Percentiles rank a stretch among this genome's conserved stretches.
Conservation (phyloP, 129 eudicot species). For the Erigeron canadensis region DNA sequence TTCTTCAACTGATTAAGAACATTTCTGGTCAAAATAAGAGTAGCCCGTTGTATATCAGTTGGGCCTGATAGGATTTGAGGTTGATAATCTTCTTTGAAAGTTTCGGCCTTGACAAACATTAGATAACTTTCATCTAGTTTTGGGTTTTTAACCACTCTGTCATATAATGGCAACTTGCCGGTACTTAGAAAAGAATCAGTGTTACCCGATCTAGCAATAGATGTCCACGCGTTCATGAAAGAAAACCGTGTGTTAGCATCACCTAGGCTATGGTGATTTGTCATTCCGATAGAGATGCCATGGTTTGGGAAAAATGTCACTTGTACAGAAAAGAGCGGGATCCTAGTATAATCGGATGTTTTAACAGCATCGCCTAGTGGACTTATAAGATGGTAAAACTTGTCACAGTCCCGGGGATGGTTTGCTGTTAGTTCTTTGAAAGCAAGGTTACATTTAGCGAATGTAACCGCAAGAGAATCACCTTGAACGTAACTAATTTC, state of each 20-base stretch:
- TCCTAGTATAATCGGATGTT: background rate
- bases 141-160: conserved; percentile 32
- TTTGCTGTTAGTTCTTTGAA: conserved; percentile 29
- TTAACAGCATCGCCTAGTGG: conserved; percentile 11
- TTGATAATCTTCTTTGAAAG: background rate
- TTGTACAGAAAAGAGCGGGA: conserved; percentile 38
- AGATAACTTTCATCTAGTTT: conserved; percentile 4
- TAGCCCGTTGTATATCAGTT: conserved; percentile 35
- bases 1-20: background rate
- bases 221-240: conserved; percentile 21
- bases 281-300: conserved; percentile 26
- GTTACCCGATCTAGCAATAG: conserved; percentile 22
- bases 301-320: conserved; percentile 38
- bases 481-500: conserved; percentile 22
- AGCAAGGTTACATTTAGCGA: conserved; percentile 29
- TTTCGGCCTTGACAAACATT: background rate
- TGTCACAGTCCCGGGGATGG: conserved; percentile 25
- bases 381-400: conserved; percentile 28
- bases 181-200: conserved; percentile 17
- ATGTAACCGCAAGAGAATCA: conserved; percentile 27
- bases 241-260: conserved; percentile 10
- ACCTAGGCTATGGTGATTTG: conserved; percentile 13
- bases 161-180: conserved; percentile 32
- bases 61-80: conserved; percentile 17
- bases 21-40: conserved; percentile 2